Evolutionary conservation across 495 filamentous ascomycete genomes (phyloP), one percentile per base, ranked within the genome.

Genomic region (Penicillium fimorum): DNA sequence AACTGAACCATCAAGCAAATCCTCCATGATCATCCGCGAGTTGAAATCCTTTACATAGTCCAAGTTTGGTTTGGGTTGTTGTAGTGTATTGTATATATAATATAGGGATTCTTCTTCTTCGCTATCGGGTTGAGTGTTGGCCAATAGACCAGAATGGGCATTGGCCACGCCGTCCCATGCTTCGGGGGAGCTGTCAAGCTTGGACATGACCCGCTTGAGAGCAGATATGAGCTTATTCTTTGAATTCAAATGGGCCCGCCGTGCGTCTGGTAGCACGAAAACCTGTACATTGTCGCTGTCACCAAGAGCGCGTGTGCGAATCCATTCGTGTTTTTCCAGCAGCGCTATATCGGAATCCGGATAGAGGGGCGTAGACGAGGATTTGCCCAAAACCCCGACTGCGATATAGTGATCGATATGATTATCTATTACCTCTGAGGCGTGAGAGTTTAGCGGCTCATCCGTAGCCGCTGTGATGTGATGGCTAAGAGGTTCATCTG

Each of bases 11-110:
- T 63, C 58, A 22, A 96, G 66, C 11, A 97, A 64, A 6, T 79
- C 78, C 43, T 82, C 66, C 70, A 93, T 86, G 0, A 87, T 84
- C 10, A 80, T 71, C 29, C 73, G 78, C 0, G 81, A 76, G 58
- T 87, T 82, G 3, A 64, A 66, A 58, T 90, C 82, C 1, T 64
- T 53, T 25, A 92, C 76, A 0, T 52, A 48, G 7, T 82, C 70
- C 3, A 80, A 74, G 0, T 59, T 58, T 8, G 91, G 88, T 3
- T 77, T 63, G 1, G 93, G 93, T 10, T 91, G 85, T 11, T 87
- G 78, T 9, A 96, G 72, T 4, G 79, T 89, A 72, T 97, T 97
- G 75, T 95, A 97, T 58, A 96, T 82, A 55, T 90, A 84, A 61
- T 92, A 88, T 0, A 97, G 70, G 0, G 89, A 90, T 12, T 82